phyloP scores from a whole-genome alignment of 768 basidiomycete species.

The Epithele typhae region DNA sequence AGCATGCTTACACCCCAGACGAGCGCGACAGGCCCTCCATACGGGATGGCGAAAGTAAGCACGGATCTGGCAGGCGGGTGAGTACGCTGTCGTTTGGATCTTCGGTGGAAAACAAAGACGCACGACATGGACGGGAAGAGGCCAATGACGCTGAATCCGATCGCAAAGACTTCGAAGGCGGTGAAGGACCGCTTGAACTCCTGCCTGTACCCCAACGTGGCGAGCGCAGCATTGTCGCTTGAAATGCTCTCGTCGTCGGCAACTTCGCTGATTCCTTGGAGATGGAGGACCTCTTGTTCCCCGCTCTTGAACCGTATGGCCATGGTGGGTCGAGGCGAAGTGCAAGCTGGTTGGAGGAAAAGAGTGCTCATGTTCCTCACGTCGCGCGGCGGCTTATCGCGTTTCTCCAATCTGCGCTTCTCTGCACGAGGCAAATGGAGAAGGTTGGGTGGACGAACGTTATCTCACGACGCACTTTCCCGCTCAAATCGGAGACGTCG shows the following conservation, averaged over 20 bases:
- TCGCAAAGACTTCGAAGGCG: constrained; percentile 37
- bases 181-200: constrained; percentile 54
- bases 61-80: constrained; percentile 32
- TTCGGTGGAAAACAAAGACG: constrained; percentile 3
- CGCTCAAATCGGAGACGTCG: too few relatives aligned
- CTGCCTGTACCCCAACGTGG: constrained; percentile 43
- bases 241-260: not conserved
- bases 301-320: too few relatives aligned
- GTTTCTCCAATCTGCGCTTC: too few relatives aligned
- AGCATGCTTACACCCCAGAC: constrained; percentile 58
- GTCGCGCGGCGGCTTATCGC: too few relatives aligned
- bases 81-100: not conserved
- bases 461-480: too few relatives aligned
- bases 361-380: too few relatives aligned
- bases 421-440: too few relatives aligned
- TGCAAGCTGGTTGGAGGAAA: too few relatives aligned
- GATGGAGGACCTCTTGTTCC: too few relatives aligned
- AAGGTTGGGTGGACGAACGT: too few relatives aligned
- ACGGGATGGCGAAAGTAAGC: constrained; percentile 51
- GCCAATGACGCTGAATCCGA: constrained; percentile 28
- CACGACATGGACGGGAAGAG: constrained; percentile 24
- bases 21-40: constrained; percentile 65
- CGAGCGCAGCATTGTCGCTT: constrained; percentile 34
- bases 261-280: too few relatives aligned
- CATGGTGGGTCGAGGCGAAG: too few relatives aligned